Base-by-base conservation (phyloP, 2,329 filamentous ascomycete genomes). In the Dothidotthia symphoricarpi region DNA sequence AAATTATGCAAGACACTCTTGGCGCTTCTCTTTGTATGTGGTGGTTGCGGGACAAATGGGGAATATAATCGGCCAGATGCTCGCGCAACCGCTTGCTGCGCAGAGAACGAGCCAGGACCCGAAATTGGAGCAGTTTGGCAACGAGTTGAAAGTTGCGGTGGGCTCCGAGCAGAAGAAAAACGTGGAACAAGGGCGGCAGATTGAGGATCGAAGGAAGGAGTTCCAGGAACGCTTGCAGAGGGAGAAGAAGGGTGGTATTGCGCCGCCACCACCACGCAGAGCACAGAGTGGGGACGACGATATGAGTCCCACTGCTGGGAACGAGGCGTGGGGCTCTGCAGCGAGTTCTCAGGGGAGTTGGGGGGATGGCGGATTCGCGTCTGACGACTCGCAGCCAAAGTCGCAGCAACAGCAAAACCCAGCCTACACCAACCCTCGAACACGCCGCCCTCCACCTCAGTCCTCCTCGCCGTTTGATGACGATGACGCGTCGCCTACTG, bases 251-350 rank as follows among this genome's bases (percentile, higher is more conserved):
- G 51, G 56, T 19, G 54, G 58, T n/a, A 52, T 62, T 63, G 63
- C 36, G 62, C 71, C 24, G 65, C 68, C 24, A 45, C 68, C 31
- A 61, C 65, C 26, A 53, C 67, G 43, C 13, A 19, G 55, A 45
- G 49, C 47, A 48, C 24, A 56, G 40, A 36, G 24, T 4, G 59
- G 52, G 15, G 67, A 72, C 37, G 70, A 73, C 36, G 69, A 72
- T 33, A 67, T 67, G 59, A 69, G 63, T 16, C 70, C 71, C 3
- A 71, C 68, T 2, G 57, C 68, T 8, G 67, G 68, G 2, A 68
- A 68, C 26, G 65, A 66, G 34, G 16, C 58, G 5, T 64, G 63
- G 50, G 44, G 49, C 13, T 28, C 47, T n/a, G 26, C 37, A 14
- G 28, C 41, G 2, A 24, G 45, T 2, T 19, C 31, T 11, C 25